These are phyloP conservation scores for Phoenix roebelenii DNA, from an alignment of 176 grass and related monocot genomes.

Conservation along the genomic window DNA sequence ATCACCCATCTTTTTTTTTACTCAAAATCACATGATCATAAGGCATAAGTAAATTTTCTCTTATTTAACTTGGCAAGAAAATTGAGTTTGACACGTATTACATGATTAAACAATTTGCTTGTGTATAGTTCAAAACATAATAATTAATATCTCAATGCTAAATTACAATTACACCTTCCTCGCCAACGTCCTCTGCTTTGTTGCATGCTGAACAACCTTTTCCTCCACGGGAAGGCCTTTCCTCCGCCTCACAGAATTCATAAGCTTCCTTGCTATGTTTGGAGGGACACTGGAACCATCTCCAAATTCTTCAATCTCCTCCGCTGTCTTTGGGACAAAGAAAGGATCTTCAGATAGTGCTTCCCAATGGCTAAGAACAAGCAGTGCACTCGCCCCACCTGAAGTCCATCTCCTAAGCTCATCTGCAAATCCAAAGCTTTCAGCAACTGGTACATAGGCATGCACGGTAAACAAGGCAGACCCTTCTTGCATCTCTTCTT, in stretches of 20 bases:
- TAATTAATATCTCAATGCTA: not conserved
- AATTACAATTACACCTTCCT: conserved; percentile 62
- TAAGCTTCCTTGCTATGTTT: conserved; percentile 69
- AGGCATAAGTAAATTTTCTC: too few species aligned
- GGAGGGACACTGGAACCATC: conserved; percentile 79
- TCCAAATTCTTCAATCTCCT: conserved; percentile 85
- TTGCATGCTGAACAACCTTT: conserved; percentile 88
- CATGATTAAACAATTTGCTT: too few species aligned
- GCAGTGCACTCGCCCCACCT: conserved; percentile 65
- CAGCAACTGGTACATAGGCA: conserved; percentile 65
- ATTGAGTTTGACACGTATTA: too few species aligned
- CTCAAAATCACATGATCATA: too few species aligned
- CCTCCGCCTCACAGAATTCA: conserved; percentile 79
- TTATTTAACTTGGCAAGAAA: too few species aligned
- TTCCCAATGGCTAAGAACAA: conserved; percentile 88
- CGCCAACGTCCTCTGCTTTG: conserved; percentile 83
- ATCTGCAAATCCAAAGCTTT: conserved; percentile 68
- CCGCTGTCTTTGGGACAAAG: conserved; percentile 71
- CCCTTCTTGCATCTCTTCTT: conserved; percentile 87
- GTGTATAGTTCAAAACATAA: too few species aligned
- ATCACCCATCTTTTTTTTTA: too few species aligned
- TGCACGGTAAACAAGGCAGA: conserved; percentile 70
- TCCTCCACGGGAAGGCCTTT: conserved; percentile 85
- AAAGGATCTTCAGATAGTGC: conserved; percentile 62
- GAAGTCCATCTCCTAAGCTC: conserved; percentile 57